Conservation (phyloP, 495 filamentous ascomycete species). For the Parachaetomium inaequale region DNA sequence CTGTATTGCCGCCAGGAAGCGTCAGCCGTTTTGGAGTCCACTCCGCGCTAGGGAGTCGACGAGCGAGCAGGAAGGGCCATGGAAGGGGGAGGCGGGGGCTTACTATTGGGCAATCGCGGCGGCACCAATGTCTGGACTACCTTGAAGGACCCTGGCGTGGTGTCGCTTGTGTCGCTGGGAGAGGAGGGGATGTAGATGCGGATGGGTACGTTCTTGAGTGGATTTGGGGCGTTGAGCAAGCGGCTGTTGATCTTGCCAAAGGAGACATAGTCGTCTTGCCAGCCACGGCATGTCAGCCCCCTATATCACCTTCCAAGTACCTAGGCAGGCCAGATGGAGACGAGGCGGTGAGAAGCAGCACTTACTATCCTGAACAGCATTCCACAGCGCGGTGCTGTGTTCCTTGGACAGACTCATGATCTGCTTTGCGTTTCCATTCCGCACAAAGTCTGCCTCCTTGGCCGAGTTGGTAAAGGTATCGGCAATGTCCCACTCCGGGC, state of each 20-base stretch:
- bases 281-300: neutral
- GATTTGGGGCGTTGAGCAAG: conserved; percentile 71
- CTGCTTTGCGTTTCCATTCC: conserved; percentile 84
- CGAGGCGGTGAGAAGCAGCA: neutral
- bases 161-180: conserved; percentile 38
- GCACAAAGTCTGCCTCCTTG: conserved; percentile 85
- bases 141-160: conserved; percentile 51
- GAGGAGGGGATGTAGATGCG: conserved; percentile 83
- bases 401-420: conserved; percentile 92
- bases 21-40: neutral
- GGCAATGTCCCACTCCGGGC: conserved; percentile 66
- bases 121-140: conserved; percentile 67
- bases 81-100: conserved; percentile 13
- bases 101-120: conserved; percentile 43
- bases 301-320: neutral
- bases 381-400: conserved; percentile 83
- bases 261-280: conserved; percentile 63
- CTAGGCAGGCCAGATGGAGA: neutral
- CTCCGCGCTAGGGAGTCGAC: neutral
- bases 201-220: conserved; percentile 76
- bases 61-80: neutral
- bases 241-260: conserved; percentile 73
- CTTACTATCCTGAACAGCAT: conserved; percentile 74
- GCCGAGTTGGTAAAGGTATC: conserved; percentile 92
- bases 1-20: conserved; percentile 17